Percentiles rank a stretch among this genome's conserved stretches.
Evolutionary conservation across 306 rosid genomes (phyloP).

Genomic region (Rubus idaeus): DNA sequence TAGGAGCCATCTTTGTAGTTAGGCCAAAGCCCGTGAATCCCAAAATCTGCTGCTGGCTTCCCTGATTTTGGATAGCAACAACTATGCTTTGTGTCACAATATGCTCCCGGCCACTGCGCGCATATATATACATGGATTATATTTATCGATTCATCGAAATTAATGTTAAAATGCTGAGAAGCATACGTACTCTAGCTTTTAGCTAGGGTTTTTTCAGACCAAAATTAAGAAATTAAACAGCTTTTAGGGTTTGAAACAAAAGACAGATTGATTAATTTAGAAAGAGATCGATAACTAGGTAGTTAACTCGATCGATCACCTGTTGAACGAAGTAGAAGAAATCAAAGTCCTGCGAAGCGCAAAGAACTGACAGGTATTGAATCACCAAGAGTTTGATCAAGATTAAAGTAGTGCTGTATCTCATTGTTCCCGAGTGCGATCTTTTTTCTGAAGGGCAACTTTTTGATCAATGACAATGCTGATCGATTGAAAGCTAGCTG

Average conservation of each 20-base stretch:
- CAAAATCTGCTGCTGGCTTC: slow-evolving; percentile 68
- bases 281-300: not conserved
- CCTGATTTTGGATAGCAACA: slow-evolving; percentile 84
- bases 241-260: not conserved
- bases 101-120: slow-evolving; percentile 87
- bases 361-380: slow-evolving; percentile 22
- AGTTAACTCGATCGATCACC: not conserved
- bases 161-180: no score
- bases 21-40: slow-evolving; percentile 89
- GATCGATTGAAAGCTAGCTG: slow-evolving; percentile 17
- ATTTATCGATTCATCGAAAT: no score
- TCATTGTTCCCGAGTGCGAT: slow-evolving; percentile 6
- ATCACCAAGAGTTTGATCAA: slow-evolving; percentile 24
- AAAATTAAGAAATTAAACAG: no score
- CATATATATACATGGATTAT: no score
- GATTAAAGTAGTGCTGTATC: slow-evolving; percentile 2
- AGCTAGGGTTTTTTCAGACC: no score
- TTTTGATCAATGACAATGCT: not conserved
- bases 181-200: no score
- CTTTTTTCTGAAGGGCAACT: not conserved
- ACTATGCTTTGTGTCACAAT: slow-evolving; percentile 59
- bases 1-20: slow-evolving; percentile 60
- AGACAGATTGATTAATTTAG: not conserved
- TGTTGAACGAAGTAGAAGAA: slow-evolving; percentile 43
- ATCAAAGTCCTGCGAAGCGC: slow-evolving; percentile 33